A percentile compares a stretch with the other conserved stretches of the same genome.
Conservation (phyloP, 2,329 filamentous ascomycete genomes). For the Penicillium sp. region DNA sequence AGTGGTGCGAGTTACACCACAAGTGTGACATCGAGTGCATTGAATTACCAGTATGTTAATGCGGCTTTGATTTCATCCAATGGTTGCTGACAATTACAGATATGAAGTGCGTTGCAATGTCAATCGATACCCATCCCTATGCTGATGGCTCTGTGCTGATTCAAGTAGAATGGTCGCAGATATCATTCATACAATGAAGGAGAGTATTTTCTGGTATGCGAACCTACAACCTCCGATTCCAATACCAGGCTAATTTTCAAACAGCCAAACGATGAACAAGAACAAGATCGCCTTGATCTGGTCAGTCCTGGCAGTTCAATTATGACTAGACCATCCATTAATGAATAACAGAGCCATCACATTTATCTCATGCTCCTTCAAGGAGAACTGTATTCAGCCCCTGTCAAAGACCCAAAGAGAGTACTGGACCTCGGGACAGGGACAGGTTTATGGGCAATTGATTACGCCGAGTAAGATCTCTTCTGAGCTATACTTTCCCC, state of each 20-base stretch:
- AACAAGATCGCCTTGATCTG: constrained; percentile 35
- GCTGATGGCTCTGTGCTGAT: neutral
- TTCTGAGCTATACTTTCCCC: neutral
- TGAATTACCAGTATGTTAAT: constrained; percentile 30
- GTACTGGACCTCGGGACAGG: constrained; percentile 38
- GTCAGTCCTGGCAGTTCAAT: constrained; percentile 14
- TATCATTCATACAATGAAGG: constrained; percentile 30
- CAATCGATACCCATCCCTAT: neutral
- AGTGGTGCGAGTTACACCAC: constrained; percentile 29
- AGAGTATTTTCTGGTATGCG: constrained; percentile 25
- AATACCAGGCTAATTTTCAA: neutral
- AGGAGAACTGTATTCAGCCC: constrained; percentile 28
- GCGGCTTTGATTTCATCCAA: neutral
- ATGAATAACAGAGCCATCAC: constrained; percentile 29
- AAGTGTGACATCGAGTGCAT: constrained; percentile 31
- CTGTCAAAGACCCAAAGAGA: constrained; percentile 26
- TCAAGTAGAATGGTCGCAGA: constrained; percentile 26
- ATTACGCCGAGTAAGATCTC: constrained; percentile 34
- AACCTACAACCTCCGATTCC: neutral
- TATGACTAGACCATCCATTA: neutral
- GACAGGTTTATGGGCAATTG: constrained; percentile 39
- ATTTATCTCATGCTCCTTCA: constrained; percentile 35
- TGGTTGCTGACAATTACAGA: constrained; percentile 20
- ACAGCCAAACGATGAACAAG: constrained; percentile 33
- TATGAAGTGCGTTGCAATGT: constrained; percentile 28